phyloP scores from a whole-genome alignment of 2,329 filamentous ascomycete genomes.

The Trichoderma semiorbis region DNA sequence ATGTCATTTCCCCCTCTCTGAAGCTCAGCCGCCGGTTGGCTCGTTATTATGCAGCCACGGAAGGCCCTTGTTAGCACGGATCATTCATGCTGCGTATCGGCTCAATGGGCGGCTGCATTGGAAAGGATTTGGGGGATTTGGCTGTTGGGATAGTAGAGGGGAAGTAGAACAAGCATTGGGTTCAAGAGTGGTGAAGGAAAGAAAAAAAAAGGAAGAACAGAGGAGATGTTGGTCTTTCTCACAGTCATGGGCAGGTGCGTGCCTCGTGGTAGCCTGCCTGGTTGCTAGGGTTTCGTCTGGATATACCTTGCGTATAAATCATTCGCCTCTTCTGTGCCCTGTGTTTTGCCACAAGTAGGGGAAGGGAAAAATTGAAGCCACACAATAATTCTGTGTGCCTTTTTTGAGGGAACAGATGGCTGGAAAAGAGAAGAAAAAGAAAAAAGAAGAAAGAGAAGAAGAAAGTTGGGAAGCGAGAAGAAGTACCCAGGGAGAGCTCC shows the following conservation, averaged over 20 bases:
- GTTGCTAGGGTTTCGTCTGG: not conserved
- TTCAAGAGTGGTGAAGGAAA: not conserved
- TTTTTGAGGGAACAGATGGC: not conserved
- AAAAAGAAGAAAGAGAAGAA: not conserved
- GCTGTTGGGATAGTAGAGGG: not conserved
- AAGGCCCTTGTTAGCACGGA: slow-evolving; percentile 1
- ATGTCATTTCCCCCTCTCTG: not conserved
- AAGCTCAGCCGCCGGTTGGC: slow-evolving; percentile 1
- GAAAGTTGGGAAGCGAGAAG: not conserved
- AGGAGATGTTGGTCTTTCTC: not conserved
- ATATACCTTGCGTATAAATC: not conserved
- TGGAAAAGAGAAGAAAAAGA: not conserved
- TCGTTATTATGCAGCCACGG: not conserved
- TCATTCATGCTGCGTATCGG: not conserved
- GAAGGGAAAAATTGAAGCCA: not conserved
- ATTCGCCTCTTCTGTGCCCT: not conserved
- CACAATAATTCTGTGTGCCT: not conserved
- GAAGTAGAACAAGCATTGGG: not conserved
- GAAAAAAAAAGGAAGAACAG: not conserved
- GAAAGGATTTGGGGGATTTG: not conserved
- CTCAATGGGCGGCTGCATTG: not conserved
- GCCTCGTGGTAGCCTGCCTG: not conserved
- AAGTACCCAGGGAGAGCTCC: not conserved
- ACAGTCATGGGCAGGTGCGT: not conserved
- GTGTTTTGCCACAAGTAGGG: not conserved